These are phyloP conservation scores for Ganoderma lucidum DNA, from an alignment of 1,284 basidiomycete genomes.

Conservation along the genomic window DNA sequence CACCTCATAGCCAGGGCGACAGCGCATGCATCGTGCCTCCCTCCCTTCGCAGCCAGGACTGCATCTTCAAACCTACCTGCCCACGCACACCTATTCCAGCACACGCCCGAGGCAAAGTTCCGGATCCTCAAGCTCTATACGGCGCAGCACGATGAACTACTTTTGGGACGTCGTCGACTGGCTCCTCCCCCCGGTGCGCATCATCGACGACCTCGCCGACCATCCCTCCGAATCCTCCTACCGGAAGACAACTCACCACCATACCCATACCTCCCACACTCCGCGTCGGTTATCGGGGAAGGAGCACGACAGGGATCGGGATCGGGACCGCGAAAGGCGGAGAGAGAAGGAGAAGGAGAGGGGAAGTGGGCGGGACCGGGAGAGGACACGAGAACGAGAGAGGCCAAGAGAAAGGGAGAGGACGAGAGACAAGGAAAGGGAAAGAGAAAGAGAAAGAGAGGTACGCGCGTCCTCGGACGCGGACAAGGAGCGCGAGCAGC, in stretches of 20 bases:
- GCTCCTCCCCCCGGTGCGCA: slow-evolving; percentile 42
- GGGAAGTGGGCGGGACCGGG: too few species aligned
- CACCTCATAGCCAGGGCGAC: slow-evolving; percentile 24
- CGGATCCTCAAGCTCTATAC: not conserved
- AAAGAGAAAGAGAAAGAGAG: too few species aligned
- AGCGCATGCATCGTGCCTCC: slow-evolving; percentile 21
- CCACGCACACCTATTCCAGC: slow-evolving; percentile 3
- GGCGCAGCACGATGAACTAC: slow-evolving; percentile 36
- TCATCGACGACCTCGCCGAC: slow-evolving; percentile 42
- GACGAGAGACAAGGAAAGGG: too few species aligned
- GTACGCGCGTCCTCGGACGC: too few species aligned
- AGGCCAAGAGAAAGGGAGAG: too few species aligned
- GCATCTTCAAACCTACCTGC: slow-evolving; percentile 14
- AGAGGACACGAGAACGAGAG: too few species aligned
- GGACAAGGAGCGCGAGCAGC: too few species aligned
- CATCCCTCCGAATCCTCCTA: slow-evolving; percentile 32
- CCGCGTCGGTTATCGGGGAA: slow-evolving; percentile 30
- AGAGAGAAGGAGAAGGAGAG: too few species aligned
- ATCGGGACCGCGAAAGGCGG: too few species aligned
- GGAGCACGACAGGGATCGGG: slow-evolving; percentile 33
- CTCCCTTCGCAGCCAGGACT: slow-evolving; percentile 18
- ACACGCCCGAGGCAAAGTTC: not conserved
- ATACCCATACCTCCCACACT: slow-evolving; percentile 22
- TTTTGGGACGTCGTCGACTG: slow-evolving; percentile 44
- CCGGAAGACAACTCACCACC: slow-evolving; percentile 28